These are phyloP conservation scores for Cordyceps farinosa DNA, from an alignment of 2,329 filamentous ascomycete genomes.

Conservation along the genomic window DNA sequence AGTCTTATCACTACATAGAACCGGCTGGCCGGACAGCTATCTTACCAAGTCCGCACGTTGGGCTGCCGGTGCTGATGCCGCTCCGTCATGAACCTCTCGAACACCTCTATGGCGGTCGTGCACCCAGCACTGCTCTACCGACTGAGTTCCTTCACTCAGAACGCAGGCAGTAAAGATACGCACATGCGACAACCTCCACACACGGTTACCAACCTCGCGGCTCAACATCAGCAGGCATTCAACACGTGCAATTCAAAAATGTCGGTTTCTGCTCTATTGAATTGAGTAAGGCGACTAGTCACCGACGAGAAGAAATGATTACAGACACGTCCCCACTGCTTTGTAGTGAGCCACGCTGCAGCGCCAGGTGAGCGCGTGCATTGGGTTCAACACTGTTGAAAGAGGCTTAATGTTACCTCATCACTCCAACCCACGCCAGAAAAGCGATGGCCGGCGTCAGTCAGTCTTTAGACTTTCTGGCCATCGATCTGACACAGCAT, in stretches of 20 bases:
- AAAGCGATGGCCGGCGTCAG: background rate
- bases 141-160: constrained; percentile 23
- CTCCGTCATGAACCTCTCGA: constrained; percentile 13
- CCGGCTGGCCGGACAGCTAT: constrained; percentile 46
- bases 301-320: too few relatives aligned
- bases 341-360: too few relatives aligned
- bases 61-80: constrained; percentile 37
- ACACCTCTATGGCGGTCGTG: constrained; percentile 2
- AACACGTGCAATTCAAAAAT: constrained; percentile 23
- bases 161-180: constrained; percentile 14
- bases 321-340: too few relatives aligned
- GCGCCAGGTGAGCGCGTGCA: too few relatives aligned
- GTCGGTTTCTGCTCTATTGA: too few relatives aligned
- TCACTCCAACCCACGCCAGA: background rate
- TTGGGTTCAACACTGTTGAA: background rate
- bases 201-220: constrained; percentile 29
- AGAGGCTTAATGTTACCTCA: background rate
- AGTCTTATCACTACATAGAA: constrained; percentile 61
- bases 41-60: constrained; percentile 37
- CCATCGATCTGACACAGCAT: too few relatives aligned
- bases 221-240: constrained; percentile 16
- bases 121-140: constrained; percentile 24
- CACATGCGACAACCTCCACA: constrained; percentile 22
- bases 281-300: too few relatives aligned
- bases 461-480: too few relatives aligned